Evolutionary conservation across 768 basidiomycete genomes (phyloP), one percentile per base, ranked within the genome.

Genomic region (Crassisporium funariophilum): DNA sequence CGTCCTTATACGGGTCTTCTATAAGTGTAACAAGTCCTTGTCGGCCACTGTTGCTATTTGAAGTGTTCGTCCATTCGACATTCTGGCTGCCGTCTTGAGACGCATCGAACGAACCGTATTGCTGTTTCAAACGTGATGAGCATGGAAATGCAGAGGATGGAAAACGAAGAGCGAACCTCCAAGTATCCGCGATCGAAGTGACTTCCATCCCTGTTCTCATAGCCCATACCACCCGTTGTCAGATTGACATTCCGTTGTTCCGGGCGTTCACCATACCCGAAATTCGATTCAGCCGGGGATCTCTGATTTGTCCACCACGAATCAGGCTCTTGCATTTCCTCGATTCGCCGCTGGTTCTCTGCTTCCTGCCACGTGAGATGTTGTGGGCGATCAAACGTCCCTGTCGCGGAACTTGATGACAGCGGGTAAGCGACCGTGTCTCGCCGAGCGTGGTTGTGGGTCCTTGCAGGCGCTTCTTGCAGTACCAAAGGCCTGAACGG

Each of bases 351-450:
- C 41, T 47, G 59, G 15, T 41, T 51, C 38, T 58, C 59, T 35
- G 49, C 50, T 27, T 54, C 57, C 39, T 55, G 52, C 56, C 59
- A 61, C 42, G 53, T 54, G 52, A 57, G 51, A 11, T 45, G 61
- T 39, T 47, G 55, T 13, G 50, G 41, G 15, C 46, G 41, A 22
- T 43, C 49, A 51, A 48, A 56, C 12, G 49, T 42, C 15, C 15
- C 35, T n/a, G 43, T 33, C 16, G 52, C 33, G 16, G 55, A 36
- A n/a, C 35, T 49, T 46, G 58, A 49, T 46, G 54, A 41, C 31
- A 66, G 48, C 13, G 67, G 64, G 21, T 66, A 54, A 5, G 66
- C 59, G 22, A 68, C 56, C 23, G 64, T 58, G 33, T 69, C 67
- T 9, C 65, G 64, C 15, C 60, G 60, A 25, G 46, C 42, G 44